phyloP scores from a whole-genome alignment of 768 basidiomycete genomes.

The Gymnopilus dilepis region DNA sequence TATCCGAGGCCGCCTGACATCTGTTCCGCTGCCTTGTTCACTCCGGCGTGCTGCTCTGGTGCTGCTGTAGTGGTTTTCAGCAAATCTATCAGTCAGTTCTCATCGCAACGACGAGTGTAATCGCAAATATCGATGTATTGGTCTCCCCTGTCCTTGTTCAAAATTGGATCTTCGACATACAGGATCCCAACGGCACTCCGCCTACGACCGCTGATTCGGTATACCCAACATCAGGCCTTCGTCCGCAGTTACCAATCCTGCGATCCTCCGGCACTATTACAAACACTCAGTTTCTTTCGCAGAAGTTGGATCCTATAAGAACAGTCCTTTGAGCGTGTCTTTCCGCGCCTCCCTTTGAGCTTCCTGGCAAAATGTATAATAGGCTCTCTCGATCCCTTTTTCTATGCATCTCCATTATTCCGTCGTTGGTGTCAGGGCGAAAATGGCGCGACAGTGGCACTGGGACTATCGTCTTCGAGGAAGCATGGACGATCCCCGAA shows the following conservation, averaged over 20 bases:
- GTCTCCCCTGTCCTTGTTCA: too few species aligned
- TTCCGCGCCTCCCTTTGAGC: neutral
- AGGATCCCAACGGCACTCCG: neutral
- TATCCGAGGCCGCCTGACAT: too few species aligned
- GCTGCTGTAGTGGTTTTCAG: too few species aligned
- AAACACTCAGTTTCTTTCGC: neutral
- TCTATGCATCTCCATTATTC: neutral
- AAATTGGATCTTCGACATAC: neutral
- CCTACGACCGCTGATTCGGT: neutral
- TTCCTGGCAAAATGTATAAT: neutral
- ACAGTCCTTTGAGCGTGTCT: neutral
- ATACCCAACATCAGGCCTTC: neutral
- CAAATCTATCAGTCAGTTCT: neutral
- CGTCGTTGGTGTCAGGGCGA: conserved; percentile 1
- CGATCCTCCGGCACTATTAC: neutral
- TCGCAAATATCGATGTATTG: too few species aligned
- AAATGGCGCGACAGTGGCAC: conserved; percentile 39
- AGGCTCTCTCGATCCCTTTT: neutral
- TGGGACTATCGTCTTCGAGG: conserved; percentile 45
- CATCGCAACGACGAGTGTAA: neutral
- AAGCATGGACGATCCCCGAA: conserved; percentile 45
- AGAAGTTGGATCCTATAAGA: neutral
- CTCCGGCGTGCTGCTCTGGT: too few species aligned
- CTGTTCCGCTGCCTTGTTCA: too few species aligned
- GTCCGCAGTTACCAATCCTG: neutral